A percentile compares a stretch with the other conserved stretches of the same genome.
Conservation (phyloP, 2,329 filamentous ascomycete genomes). For the Periconia macrospinosa region DNA sequence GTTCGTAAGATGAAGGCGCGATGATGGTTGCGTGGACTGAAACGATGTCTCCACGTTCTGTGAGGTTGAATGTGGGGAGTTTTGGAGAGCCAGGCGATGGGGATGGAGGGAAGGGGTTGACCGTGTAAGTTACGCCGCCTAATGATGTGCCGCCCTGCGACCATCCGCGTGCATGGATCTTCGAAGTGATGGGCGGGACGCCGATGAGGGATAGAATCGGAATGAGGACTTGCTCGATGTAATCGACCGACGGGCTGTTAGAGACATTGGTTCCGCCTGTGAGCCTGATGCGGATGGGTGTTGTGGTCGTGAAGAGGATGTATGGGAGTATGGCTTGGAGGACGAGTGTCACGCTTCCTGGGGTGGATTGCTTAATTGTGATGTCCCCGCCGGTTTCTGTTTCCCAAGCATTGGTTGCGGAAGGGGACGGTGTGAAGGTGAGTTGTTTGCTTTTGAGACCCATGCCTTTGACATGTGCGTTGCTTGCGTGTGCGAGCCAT, state of each 20-base stretch:
- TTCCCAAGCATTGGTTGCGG: not conserved
- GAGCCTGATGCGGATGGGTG: constrained; percentile 46
- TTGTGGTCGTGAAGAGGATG: constrained; percentile 48
- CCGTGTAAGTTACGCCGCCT: constrained; percentile 53
- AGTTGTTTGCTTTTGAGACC: constrained; percentile 48
- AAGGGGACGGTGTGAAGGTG: constrained; percentile 33
- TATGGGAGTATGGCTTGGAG: constrained; percentile 64
- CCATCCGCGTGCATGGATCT: constrained; percentile 58
- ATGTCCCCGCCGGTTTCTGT: constrained; percentile 30
- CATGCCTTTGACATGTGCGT: constrained; percentile 47
- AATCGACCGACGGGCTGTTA: constrained; percentile 59
- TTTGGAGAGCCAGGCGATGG: not conserved
- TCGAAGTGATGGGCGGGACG: constrained; percentile 49
- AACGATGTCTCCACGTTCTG: constrained; percentile 24
- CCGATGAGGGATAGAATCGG: constrained; percentile 57
- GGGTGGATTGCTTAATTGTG: constrained; percentile 38
- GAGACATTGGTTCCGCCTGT: constrained; percentile 62
- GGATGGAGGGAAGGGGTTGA: constrained; percentile 46
- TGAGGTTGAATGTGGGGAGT: constrained; percentile 43
- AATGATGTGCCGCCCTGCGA: constrained; percentile 48
- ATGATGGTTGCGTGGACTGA: constrained; percentile 43
- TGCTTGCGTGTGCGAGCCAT: constrained; percentile 55
- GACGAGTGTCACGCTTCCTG: constrained; percentile 58
- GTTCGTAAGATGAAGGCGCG: constrained; percentile 37
- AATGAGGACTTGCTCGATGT: constrained; percentile 57